These are phyloP conservation scores for Amaranthus cruentus DNA, from an alignment of 148 eudicot genomes.

Conservation along the genomic window DNA sequence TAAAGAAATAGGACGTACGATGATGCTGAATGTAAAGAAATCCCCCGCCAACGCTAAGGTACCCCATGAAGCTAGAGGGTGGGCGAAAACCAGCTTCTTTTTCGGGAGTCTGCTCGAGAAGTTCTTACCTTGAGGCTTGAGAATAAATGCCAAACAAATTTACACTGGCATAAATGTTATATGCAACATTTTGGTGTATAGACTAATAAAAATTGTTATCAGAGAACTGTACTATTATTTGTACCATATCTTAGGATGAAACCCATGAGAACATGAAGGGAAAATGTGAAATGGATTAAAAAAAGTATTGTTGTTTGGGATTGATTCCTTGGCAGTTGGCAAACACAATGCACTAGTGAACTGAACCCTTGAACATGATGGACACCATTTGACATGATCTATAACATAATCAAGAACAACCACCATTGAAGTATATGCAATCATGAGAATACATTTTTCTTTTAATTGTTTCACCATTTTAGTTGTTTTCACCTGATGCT, in stretches of 20 bases:
- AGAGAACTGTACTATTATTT: slow-evolving; percentile 1
- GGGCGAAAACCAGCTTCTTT: slow-evolving; percentile 74
- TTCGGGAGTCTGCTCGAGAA: slow-evolving; percentile 60
- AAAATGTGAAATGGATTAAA: too few species aligned
- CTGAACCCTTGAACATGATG: too few species aligned
- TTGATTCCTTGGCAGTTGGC: too few species aligned
- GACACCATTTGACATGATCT: too few species aligned
- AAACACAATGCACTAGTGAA: too few species aligned
- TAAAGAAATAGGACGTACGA: slow-evolving; percentile 55
- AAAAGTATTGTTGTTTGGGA: neutral
- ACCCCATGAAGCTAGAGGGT: slow-evolving; percentile 41
- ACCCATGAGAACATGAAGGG: neutral
- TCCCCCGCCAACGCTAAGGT: slow-evolving; percentile 33
- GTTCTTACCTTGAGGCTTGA: slow-evolving; percentile 46
- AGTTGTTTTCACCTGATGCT: too few species aligned
- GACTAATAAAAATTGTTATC: slow-evolving; percentile 18
- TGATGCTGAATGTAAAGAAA: slow-evolving; percentile 76
- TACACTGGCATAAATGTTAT: neutral
- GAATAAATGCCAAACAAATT: neutral
- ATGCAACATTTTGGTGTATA: slow-evolving; percentile 21
- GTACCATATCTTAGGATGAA: neutral
- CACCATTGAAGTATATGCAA: too few species aligned
- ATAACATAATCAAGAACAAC: too few species aligned
- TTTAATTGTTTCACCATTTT: too few species aligned
- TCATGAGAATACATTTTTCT: too few species aligned